These are phyloP conservation scores for Trypanosoma platydactyli DNA, from an alignment of 208 protist genomes.

Conservation along the genomic window DNA sequence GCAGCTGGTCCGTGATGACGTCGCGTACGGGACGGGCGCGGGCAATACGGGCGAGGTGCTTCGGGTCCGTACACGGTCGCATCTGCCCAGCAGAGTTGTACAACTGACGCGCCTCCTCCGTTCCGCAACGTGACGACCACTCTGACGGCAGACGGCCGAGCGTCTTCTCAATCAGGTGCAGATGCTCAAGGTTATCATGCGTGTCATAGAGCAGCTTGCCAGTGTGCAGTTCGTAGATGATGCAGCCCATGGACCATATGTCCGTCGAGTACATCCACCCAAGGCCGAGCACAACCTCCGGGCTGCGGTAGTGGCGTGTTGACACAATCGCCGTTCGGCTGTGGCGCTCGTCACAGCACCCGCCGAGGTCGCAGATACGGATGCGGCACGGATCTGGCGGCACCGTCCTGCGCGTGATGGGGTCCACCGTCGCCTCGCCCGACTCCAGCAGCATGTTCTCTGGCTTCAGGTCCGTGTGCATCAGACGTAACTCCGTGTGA, in stretches of 20 bases:
- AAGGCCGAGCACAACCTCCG: conserved; percentile 75
- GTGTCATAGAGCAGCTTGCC: conserved; percentile 79
- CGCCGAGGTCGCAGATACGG: no score
- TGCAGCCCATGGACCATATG: conserved; percentile 83
- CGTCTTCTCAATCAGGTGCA: conserved; percentile 74
- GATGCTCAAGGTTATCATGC: conserved; percentile 72
- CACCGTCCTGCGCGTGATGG: conserved; percentile 39
- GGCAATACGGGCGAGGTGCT: no score
- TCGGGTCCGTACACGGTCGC: no score
- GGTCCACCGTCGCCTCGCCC: conserved; percentile 33
- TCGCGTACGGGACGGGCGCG: no score
- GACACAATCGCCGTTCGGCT: no score
- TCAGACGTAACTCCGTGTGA: no score
- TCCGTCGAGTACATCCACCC: conserved; percentile 72
- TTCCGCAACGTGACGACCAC: no score
- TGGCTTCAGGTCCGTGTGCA: conserved; percentile 87
- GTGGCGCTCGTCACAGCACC: no score
- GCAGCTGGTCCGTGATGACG: no score
- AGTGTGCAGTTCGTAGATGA: conserved; percentile 78
- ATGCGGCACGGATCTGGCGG: conserved; percentile 66
- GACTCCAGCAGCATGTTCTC: conserved; percentile 87
- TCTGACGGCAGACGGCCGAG: conserved; percentile 85
- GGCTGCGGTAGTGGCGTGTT: conserved; percentile 76
- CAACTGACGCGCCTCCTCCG: conserved; percentile 66
- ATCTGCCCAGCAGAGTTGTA: no score